phyloP scores from a whole-genome alignment of 73 alveolate genomes.

The Effrenium voratum region DNA sequence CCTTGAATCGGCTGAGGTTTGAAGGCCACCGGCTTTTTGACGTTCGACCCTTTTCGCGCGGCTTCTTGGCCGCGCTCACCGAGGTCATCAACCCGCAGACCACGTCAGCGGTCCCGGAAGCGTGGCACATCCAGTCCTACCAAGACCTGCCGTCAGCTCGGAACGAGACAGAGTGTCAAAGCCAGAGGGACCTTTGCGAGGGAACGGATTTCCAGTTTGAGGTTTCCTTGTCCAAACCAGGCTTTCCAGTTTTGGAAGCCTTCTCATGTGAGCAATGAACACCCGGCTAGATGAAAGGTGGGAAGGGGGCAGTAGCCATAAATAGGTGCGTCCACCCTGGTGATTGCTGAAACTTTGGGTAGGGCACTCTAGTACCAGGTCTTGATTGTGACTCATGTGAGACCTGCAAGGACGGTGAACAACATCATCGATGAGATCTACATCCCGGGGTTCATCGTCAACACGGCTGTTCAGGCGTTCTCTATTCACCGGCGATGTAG shows the following conservation, averaged over 20 bases:
- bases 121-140: conserved; percentile 73
- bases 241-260: neutral
- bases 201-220: neutral
- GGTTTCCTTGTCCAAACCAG: neutral
- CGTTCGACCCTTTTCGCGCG: too few relatives aligned
- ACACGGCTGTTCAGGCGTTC: conserved; percentile 89
- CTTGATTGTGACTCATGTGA: too few relatives aligned
- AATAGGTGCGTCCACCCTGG: too few relatives aligned
- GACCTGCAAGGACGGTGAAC: conserved; percentile 63
- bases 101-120: conserved; percentile 76
- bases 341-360: too few relatives aligned
- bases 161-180: neutral
- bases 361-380: too few relatives aligned
- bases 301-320: too few relatives aligned
- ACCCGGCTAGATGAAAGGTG: too few relatives aligned
- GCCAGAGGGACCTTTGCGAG: neutral
- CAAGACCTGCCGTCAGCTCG: conserved; percentile 37
- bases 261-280: too few relatives aligned
- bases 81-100: conserved; percentile 81
- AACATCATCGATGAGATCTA: conserved; percentile 74
- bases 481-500: too few relatives aligned
- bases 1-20: too few relatives aligned
- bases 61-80: too few relatives aligned
- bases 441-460: conserved; percentile 82
- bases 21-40: too few relatives aligned